These are phyloP conservation scores for Berkeleyomyces basicola DNA, from an alignment of 2,329 filamentous ascomycete species.

Conservation along the genomic window DNA sequence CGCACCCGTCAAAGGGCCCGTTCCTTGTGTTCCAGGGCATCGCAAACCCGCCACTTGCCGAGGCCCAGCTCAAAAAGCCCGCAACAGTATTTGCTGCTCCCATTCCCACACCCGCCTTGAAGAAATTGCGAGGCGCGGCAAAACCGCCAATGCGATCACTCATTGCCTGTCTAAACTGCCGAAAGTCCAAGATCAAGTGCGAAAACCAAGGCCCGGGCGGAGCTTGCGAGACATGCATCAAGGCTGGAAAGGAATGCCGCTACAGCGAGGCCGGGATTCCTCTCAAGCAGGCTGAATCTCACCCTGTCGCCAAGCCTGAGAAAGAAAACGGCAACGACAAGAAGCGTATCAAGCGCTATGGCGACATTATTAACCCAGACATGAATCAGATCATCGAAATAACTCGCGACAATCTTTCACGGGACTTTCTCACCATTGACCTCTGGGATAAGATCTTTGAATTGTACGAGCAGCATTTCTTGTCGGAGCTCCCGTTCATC, in stretches of 20 bases:
- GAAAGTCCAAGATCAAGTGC: conserved; percentile 75
- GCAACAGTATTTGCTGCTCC: not conserved
- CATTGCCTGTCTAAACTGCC: conserved; percentile 61
- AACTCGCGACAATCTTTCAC: conserved; percentile 44
- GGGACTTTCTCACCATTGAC: conserved; percentile 42
- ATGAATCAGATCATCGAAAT: conserved; percentile 22
- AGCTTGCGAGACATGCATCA: conserved; percentile 59
- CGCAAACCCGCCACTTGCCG: not conserved
- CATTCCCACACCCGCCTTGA: conserved; percentile 11
- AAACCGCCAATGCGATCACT: conserved; percentile 52
- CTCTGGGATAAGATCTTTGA: conserved; percentile 55
- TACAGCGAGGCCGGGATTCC: conserved; percentile 36
- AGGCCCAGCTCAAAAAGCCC: not conserved
- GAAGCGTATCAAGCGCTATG: conserved; percentile 30
- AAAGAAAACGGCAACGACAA: conserved; percentile 30
- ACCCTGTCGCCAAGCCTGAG: conserved; percentile 22
- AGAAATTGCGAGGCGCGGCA: conserved; percentile 28
- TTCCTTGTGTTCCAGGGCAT: not conserved
- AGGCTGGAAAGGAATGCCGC: conserved; percentile 53
- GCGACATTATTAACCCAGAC: conserved; percentile 27
- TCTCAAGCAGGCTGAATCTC: not conserved
- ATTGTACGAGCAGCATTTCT: conserved; percentile 55
- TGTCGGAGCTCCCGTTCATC: conserved; percentile 55
- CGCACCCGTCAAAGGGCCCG: not conserved
- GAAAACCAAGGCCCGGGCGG: conserved; percentile 58